Evolutionary conservation across 2,329 filamentous ascomycete species (phyloP), one percentile per base, ranked within the genome.

Genomic region (Penicillium sp.): DNA sequence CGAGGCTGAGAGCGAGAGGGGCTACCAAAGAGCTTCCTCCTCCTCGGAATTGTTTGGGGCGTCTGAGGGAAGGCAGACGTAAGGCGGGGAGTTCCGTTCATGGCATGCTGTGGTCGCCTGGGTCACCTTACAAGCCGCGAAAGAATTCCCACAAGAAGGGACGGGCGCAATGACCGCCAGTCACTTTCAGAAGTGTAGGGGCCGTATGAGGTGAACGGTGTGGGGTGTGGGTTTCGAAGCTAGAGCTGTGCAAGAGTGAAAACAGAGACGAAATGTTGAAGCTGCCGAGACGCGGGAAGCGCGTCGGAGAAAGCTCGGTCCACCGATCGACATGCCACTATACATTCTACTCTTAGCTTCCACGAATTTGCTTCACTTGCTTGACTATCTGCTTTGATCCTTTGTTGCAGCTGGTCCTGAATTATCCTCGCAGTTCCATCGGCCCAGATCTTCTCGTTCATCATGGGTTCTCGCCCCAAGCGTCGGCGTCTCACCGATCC

Each of bases 71-170:
- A 94, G 68, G 87, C 88, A 81, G 88, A 90, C 78, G 87, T 85
- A 78, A 90, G 80, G 77, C 86, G 87, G 75, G 87, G 89, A 78
- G 89, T 94, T 74, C 80, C 82, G 83, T 85, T 89, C 90, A 93
- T 93, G 76, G 84, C 85, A 87, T 87, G 70, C 73, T 76, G 72
- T 66, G 65, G 60, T 64, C 56, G 57, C 58, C 44, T 52, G 53
- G 53, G 47, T 54, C 51, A 39, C 36, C 36, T 39, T 21, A 39
- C 9, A 45, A 54, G 52, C 51, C 44, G 54, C 42, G 23, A 28
- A 36, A 49, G 38, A 33, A 28, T 47, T 53, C 33, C 24, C 33
- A 38, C 18, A 23, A 36, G n/a, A 26, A 29, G 31, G 18, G 15
- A 36, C 28, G 31, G 29, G 42, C 21, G 23, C 23, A 42, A 42